Evolutionary conservation across 192 early-diverging fungal genomes (phyloP).

Genomic region (Chytriomyces confervae): DNA sequence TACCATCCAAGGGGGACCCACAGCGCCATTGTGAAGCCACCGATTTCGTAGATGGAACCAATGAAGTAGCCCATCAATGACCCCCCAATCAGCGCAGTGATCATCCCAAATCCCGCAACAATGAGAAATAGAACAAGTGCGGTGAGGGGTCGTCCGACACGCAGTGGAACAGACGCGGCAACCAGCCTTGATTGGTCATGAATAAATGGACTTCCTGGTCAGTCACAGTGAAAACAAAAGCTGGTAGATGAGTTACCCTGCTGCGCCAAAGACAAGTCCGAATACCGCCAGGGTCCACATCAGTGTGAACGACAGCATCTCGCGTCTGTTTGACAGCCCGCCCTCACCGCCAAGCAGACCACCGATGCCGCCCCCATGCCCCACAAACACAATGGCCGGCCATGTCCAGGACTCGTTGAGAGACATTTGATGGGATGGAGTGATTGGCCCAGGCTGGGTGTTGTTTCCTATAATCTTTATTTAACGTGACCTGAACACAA

Average conservation of each 20-base stretch:
- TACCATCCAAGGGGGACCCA: constrained; percentile 38
- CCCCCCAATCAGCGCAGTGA: not conserved
- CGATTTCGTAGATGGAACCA: constrained; percentile 27
- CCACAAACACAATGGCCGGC: constrained; percentile 23
- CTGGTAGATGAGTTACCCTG: not conserved
- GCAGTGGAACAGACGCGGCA: not conserved
- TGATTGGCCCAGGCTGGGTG: too few relatives aligned
- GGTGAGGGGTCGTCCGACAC: not conserved
- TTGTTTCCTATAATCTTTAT: not conserved
- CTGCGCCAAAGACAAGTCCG: constrained; percentile 16
- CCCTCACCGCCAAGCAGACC: constrained; percentile 14
- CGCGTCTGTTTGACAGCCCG: constrained; percentile 3
- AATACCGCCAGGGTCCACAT: constrained; percentile 22
- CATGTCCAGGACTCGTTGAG: constrained; percentile 3
- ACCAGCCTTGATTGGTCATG: too few relatives aligned
- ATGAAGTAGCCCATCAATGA: constrained; percentile 25
- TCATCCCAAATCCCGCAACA: constrained; percentile 14
- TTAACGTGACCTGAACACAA: too few relatives aligned
- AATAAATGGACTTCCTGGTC: too few relatives aligned
- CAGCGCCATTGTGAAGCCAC: constrained; percentile 29
- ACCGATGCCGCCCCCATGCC: constrained; percentile 28
- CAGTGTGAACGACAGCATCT: constrained; percentile 26
- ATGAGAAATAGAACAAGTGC: constrained; percentile 7
- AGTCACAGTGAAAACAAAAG: not conserved
- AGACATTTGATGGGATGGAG: too few relatives aligned